Conservation (phyloP, 2,329 filamentous ascomycete genomes). For the Aspergillus jensenii region DNA sequence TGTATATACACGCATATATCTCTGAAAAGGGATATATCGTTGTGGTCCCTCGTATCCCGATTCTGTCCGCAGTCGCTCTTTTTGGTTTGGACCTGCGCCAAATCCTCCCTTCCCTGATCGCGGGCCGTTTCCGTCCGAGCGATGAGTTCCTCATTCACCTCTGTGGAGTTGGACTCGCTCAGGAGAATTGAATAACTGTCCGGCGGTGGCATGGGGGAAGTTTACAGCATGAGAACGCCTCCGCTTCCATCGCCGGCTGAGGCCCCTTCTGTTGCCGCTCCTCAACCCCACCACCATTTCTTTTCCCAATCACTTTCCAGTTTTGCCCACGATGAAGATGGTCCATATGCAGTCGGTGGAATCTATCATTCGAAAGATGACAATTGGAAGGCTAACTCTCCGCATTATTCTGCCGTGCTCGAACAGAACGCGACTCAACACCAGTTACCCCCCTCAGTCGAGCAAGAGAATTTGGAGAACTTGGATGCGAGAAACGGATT, state of each 20-base stretch:
- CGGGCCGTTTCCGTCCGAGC: conserved; percentile 32
- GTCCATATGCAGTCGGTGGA: conserved; percentile 18
- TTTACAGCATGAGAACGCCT: conserved; percentile 39
- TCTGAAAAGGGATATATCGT: background rate
- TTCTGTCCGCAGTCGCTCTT: background rate
- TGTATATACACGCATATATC: conserved; percentile 1
- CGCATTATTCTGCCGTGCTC: conserved; percentile 14
- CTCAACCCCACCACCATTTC: conserved; percentile 27
- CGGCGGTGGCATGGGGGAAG: conserved; percentile 36
- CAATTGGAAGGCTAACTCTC: conserved; percentile 22
- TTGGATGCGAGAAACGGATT: conserved; percentile 21
- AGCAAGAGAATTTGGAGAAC: conserved; percentile 25
- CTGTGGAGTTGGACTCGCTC: conserved; percentile 31
- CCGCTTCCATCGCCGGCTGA: conserved; percentile 42
- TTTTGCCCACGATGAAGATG: conserved; percentile 17
- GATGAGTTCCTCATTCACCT: conserved; percentile 32
- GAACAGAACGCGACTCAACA: conserved; percentile 20
- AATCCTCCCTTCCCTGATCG: conserved; percentile 7
- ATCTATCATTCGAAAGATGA: conserved; percentile 13
- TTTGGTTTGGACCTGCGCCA: conserved; percentile 1
- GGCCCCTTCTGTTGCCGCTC: conserved; percentile 31
- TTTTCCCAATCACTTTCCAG: conserved; percentile 25
- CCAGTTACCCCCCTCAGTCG: conserved; percentile 12
- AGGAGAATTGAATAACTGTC: conserved; percentile 34
- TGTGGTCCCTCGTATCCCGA: background rate